Base-by-base conservation (phyloP, 2,329 filamentous ascomycete species). In the Aspergillus fumigatiaffinis region DNA sequence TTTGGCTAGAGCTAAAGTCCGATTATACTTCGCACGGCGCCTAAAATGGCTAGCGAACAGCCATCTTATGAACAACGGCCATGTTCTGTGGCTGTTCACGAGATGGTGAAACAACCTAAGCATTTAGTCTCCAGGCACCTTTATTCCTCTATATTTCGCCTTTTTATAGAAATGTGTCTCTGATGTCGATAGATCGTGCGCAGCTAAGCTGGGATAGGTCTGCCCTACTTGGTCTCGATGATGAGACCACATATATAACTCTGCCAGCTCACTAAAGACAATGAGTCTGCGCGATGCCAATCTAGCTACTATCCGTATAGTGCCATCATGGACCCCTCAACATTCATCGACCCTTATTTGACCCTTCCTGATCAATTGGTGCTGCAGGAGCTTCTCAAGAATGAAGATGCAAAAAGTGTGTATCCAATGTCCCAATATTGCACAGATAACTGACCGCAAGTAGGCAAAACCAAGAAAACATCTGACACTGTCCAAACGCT, bases 401-500 rank as follows among this genome's bases (percentile, higher is more conserved):
- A 42, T n/a, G 41, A 20, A n/a, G 20, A n/a, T 1, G n/a, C 17
- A 42, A 20, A n/a, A 17, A 42, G 41, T 42, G n/a, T 8, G 2
- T n/a, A 20, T 42, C 41, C 41, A n/a, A 4, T 12, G 3, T 9
- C n/a, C 9, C 20, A 7, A 9, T 42, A 9, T 4, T 42, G 2
- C 3, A 20, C 17, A 42, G 6, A 42, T 3, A 42, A 20, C 17
- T 42, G 41, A 42, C 3, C 3, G 10, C 41, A 1, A 20, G 38
- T 17, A n/a, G 17, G 20, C 17, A 42, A n/a, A 20, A 9, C 41
- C 17, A 49, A n/a, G n/a, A 67, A 73, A 51, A 52, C 65, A 52
- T 50, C 61, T 7, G 54, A 67, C 41, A 73, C 76, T 9, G 74
- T 83, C 52, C 66, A 75, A 17, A 72, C 71, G n/a, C 68, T 84